phyloP scores from a whole-genome alignment of 2,329 filamentous ascomycete species.

The Beauveria medogensis region DNA sequence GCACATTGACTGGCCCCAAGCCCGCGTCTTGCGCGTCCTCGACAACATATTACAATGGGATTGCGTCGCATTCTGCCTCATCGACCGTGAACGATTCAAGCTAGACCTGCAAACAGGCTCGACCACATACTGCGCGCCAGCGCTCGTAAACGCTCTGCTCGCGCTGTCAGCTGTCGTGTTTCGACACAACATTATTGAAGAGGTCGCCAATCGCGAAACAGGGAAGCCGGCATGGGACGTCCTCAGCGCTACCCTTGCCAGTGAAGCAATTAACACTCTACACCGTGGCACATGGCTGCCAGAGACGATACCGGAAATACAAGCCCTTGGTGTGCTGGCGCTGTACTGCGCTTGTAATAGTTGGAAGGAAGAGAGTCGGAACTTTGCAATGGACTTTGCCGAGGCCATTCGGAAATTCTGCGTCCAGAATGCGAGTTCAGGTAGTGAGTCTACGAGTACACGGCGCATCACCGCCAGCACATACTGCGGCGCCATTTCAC shows the following conservation, averaged over 20 bases:
- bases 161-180: not conserved
- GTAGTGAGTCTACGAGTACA: not conserved
- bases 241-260: not conserved
- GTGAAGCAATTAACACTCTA: not conserved
- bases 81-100: not conserved
- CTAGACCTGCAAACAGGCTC: not conserved
- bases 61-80: not conserved
- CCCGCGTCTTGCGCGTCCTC: not conserved
- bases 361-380: not conserved
- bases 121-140: not conserved
- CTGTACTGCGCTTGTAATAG: not conserved
- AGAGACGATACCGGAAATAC: not conserved
- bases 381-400: not conserved
- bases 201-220: not conserved
- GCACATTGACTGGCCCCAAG: not conserved
- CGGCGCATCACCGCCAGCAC: not conserved
- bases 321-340: constrained; percentile 1
- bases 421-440: not conserved
- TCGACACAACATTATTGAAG: not conserved
- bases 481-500: constrained; percentile 4
- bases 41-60: constrained; percentile 3
- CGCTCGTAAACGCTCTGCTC: not conserved
- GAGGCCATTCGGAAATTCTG: not conserved
- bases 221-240: not conserved
- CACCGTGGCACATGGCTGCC: not conserved